Evolutionary conservation across 257 asterid genomes (phyloP).

Genomic region (Solanum chmielewskii): DNA sequence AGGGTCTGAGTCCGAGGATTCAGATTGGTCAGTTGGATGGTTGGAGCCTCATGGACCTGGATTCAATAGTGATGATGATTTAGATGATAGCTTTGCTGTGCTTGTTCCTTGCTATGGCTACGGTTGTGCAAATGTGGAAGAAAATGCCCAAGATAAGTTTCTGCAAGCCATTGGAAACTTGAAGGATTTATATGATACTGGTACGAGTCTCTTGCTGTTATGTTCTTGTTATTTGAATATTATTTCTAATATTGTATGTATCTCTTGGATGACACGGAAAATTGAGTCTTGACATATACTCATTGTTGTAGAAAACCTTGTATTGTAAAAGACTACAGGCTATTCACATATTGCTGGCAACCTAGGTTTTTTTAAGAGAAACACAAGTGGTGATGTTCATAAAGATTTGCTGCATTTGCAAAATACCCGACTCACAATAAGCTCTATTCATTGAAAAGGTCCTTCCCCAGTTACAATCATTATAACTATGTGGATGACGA

Average conservation of each 20-base stretch:
- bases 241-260: background rate
- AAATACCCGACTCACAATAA: background rate
- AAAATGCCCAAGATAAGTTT: slow-evolving; percentile 9
- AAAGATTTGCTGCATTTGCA: background rate
- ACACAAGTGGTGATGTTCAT: background rate
- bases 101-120: slow-evolving; percentile 42
- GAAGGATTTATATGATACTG: slow-evolving; percentile 20
- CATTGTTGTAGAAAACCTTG: background rate
- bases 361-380: background rate
- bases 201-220: slow-evolving; percentile 5
- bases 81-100: slow-evolving; percentile 37
- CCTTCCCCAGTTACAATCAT: background rate
- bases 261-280: background rate
- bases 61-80: slow-evolving; percentile 19
- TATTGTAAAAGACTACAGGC: background rate
- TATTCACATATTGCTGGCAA: background rate
- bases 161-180: slow-evolving; percentile 14
- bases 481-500: background rate
- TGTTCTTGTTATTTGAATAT: background rate
- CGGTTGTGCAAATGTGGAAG: slow-evolving; percentile 9
- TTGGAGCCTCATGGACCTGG: slow-evolving; percentile 39
- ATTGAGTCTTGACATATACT: background rate
- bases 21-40: slow-evolving; percentile 51
- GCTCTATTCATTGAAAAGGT: background rate
- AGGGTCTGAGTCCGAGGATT: slow-evolving; percentile 45